Evolutionary conservation across 768 basidiomycete species (phyloP).

Genomic region (Exsudoporus frostii): DNA sequence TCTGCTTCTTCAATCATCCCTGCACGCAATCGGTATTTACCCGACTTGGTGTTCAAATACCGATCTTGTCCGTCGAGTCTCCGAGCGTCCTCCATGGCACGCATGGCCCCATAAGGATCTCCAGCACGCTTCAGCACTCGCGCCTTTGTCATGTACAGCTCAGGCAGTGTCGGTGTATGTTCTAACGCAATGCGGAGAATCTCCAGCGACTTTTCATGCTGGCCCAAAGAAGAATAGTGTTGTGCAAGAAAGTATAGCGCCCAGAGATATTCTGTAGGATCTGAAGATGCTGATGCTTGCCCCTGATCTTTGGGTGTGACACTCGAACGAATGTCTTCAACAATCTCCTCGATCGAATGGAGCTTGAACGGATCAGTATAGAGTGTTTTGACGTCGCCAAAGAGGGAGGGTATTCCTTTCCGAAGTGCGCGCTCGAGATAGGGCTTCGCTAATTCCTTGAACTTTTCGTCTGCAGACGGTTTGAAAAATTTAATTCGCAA

Average conservation of each 20-base stretch:
- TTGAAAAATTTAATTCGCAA: background rate
- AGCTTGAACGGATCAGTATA: conserved; percentile 68
- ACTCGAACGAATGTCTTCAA: conserved; percentile 46
- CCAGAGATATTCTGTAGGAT: conserved; percentile 89
- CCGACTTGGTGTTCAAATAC: conserved; percentile 90
- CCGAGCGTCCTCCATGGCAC: conserved; percentile 76
- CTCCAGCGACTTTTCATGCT: conserved; percentile 47
- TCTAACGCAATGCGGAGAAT: conserved; percentile 62
- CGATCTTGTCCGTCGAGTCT: conserved; percentile 90
- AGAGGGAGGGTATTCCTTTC: conserved; percentile 91
- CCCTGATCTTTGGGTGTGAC: conserved; percentile 37
- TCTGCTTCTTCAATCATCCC: conserved; percentile 77
- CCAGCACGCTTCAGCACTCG: conserved; percentile 85
- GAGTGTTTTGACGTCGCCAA: conserved; percentile 85
- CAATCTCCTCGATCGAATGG: conserved; percentile 62
- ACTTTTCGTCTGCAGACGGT: conserved; percentile 52
- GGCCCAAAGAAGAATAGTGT: conserved; percentile 68
- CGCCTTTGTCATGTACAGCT: conserved; percentile 78
- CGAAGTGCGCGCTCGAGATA: conserved; percentile 71
- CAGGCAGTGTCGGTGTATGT: conserved; percentile 94
- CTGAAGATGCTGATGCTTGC: conserved; percentile 22
- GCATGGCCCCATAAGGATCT: conserved; percentile 72
- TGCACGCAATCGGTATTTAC: conserved; percentile 84
- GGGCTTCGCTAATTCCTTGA: conserved; percentile 56
- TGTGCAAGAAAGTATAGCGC: conserved; percentile 93